A percentile compares a stretch with the other conserved stretches of the same genome.
Evolutionary conservation across 768 basidiomycete species (phyloP).

Genomic region (Pulveroboletus ravenelii): DNA sequence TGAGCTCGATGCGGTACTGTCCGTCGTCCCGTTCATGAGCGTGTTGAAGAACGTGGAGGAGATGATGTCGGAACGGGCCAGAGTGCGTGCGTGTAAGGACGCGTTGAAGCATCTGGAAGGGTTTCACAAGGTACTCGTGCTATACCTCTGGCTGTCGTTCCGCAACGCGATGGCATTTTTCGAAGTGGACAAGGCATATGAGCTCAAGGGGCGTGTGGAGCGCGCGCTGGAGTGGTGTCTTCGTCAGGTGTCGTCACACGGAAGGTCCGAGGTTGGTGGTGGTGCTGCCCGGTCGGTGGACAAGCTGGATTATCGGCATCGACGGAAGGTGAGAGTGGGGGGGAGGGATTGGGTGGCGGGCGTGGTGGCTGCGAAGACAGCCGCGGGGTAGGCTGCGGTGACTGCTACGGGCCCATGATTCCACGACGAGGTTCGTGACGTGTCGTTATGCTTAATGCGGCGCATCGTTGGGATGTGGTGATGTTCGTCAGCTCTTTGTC

Average conservation of each 20-base stretch:
- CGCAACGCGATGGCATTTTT: constrained; percentile 66
- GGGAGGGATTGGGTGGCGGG: constrained; percentile 14
- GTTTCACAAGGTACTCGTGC: constrained; percentile 67
- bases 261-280: neutral
- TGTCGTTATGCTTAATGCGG: no score
- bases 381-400: constrained; percentile 9
- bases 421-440: no score
- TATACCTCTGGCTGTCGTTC: constrained; percentile 83
- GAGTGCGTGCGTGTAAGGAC: constrained; percentile 5
- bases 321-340: constrained; percentile 7
- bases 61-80: constrained; percentile 17
- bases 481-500: no score
- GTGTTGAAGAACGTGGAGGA: constrained; percentile 19
- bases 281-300: neutral
- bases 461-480: no score
- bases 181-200: constrained; percentile 44
- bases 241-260: constrained; percentile 33
- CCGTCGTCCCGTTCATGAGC: constrained; percentile 19
- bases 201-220: constrained; percentile 62
- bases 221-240: constrained; percentile 61
- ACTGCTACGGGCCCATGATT: neutral
- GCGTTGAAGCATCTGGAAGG: constrained; percentile 51
- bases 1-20: constrained; percentile 18
- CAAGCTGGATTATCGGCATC: constrained; percentile 22
- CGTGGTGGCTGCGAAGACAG: constrained; percentile 19